phyloP scores from a whole-genome alignment of 1,139 yeast genomes.

The Blastobotrys capitulatus region DNA sequence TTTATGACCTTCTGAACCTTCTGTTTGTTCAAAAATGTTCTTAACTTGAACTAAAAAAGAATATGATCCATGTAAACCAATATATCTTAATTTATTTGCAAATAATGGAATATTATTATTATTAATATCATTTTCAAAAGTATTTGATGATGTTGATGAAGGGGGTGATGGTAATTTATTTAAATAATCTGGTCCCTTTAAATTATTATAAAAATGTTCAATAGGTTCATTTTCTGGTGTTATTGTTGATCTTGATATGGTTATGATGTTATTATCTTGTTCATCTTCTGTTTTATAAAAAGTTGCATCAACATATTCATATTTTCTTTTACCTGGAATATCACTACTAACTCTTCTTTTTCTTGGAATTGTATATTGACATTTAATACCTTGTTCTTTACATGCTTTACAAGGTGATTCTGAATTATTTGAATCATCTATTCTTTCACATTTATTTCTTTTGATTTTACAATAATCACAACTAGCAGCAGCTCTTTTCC shows the following conservation, averaged over 20 bases:
- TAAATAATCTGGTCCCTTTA: constrained; percentile 3
- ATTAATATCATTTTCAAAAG: not conserved
- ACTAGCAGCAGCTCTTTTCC: constrained; percentile 14
- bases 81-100: constrained; percentile 11
- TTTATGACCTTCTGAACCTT: constrained; percentile 9
- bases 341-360: constrained; percentile 13
- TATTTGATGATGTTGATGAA: not conserved
- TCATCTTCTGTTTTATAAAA: constrained; percentile 6
- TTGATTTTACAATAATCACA: constrained; percentile 15
- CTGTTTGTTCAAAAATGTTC: constrained; percentile 8
- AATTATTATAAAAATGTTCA: constrained; percentile 3
- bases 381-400: constrained; percentile 4
- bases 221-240: not conserved
- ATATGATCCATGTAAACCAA: constrained; percentile 14
- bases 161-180: not conserved
- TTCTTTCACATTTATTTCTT: constrained; percentile 13
- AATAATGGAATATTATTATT: constrained; percentile 5
- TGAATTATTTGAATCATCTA: not conserved
- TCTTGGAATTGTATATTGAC: constrained; percentile 14
- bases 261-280: not conserved
- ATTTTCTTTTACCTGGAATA: constrained; percentile 13
- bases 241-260: not conserved
- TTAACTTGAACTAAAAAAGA: constrained; percentile 14
- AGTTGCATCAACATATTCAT: constrained; percentile 14
- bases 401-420: constrained; percentile 11